A percentile compares a stretch with the other conserved stretches of the same genome.
Conservation (phyloP, 139 green algal species). For the Ettlia oleoabundans region DNA sequence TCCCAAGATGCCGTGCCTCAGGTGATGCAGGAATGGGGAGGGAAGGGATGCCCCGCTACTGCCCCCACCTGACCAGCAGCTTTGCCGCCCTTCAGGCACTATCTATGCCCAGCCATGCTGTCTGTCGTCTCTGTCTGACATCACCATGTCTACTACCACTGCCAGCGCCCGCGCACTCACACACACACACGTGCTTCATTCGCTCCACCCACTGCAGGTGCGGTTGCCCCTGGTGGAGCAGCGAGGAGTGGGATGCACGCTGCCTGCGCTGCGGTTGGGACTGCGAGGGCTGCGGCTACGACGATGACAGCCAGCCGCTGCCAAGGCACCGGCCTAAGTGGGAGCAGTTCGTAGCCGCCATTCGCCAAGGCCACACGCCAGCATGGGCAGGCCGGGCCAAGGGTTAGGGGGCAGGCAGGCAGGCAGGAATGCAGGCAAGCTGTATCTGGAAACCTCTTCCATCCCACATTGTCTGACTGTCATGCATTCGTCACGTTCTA, state of each 20-base stretch:
- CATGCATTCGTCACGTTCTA: too few species aligned
- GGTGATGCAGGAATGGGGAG: constrained; percentile 4
- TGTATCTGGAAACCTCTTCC: too few species aligned
- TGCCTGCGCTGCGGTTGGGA: constrained; percentile 77
- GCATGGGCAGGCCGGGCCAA: constrained; percentile 31
- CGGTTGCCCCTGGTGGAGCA: constrained; percentile 86
- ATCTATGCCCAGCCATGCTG: too few species aligned
- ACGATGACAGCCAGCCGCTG: constrained; percentile 79
- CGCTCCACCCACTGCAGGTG: constrained; percentile 76
- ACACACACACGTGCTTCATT: too few species aligned
- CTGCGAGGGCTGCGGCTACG: constrained; percentile 78
- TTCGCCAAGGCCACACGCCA: constrained; percentile 59
- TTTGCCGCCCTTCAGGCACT: too few species aligned
- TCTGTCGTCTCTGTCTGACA: too few species aligned
- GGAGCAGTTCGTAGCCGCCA: constrained; percentile 51
- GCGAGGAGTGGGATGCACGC: constrained; percentile 81
- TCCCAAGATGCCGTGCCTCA: constrained; percentile 56
- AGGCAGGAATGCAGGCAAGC: too few species aligned
- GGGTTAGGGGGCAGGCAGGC: neutral
- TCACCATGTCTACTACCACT: too few species aligned
- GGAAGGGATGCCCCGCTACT: too few species aligned
- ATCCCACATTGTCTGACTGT: too few species aligned
- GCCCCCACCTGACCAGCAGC: too few species aligned
- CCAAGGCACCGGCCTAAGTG: constrained; percentile 58
- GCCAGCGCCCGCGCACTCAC: too few species aligned